Base-by-base conservation (phyloP, 192 early-diverging fungal species). In the Linderina pennispora region DNA sequence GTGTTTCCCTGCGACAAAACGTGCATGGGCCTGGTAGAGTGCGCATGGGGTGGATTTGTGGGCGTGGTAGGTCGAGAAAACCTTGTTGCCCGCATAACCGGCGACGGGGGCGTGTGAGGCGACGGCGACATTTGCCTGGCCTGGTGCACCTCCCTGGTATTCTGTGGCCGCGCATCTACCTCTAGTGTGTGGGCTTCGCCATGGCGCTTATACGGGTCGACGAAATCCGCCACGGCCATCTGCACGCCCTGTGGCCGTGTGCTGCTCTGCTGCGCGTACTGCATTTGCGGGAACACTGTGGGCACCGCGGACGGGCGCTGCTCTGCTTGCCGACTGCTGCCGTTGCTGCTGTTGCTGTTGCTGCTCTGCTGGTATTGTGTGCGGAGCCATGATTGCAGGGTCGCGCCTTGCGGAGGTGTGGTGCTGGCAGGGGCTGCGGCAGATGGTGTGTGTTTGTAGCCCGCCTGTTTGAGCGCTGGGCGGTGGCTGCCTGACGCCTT, bases 11-110 rank as follows among this genome's bases (percentile, higher is more conserved):
- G 28, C 11, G 28, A 31, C 28, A 31, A 31, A 11, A 11, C 28
- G 11, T 31, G 28, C 28, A 31, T 5, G 28, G 28, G 28, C 5
- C 28, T 5, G 11, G 28, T 8, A 5, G 28, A 31, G 11, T 31
- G 11, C 11, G 28, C 11, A 31, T 22, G 33, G 14, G 23, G 51
- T 36, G 15, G 51, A 45, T 11, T 11, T 22, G 51, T 53, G 3
- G 68, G 68, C 16, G 68, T 72, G 14, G 61, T 56, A 1, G 68
- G 68, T n/a, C 61, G 68, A 6, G 68, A 59, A 21, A 64, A 61
- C 7, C 68, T 55, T 6, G 52, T 52, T 3, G 68, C 68, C 4
- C 61, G 68, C 68, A 72, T 64, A 3, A 72, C 52, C 10, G 68
- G 68, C 18, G 68, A 72, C 19, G 68, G 56, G 4, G 65, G 65